phyloP scores from a whole-genome alignment of 2,329 filamentous ascomycete species.

The Akanthomyces muscarius region DNA sequence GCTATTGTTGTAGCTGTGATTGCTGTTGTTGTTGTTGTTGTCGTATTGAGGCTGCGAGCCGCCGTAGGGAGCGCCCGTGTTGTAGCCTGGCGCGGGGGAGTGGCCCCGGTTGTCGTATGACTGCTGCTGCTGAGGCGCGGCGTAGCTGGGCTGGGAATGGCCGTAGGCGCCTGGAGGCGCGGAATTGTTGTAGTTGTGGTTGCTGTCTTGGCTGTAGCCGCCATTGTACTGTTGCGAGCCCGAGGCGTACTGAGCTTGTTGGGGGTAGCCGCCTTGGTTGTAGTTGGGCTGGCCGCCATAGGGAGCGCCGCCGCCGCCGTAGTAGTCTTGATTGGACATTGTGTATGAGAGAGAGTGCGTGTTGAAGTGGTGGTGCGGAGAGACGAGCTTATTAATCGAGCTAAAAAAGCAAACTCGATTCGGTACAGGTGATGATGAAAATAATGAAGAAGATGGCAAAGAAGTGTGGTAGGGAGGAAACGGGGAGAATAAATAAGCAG shows the following conservation, averaged over 20 bases:
- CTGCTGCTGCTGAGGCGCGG: background rate
- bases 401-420: background rate
- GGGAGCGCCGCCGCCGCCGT: conserved; percentile 28
- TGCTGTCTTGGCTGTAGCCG: conserved; percentile 6
- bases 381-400: no score
- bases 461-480: background rate
- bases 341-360: background rate
- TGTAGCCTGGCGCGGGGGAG: conserved; percentile 22
- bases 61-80: conserved; percentile 29
- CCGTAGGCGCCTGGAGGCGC: conserved; percentile 3
- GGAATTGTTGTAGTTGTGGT: background rate
- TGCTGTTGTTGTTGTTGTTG: conserved; percentile 19
- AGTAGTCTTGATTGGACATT: conserved; percentile 39
- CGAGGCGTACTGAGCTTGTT: conserved; percentile 14
- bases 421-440: background rate
- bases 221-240: conserved; percentile 8
- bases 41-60: conserved; percentile 22
- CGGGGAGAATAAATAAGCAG: background rate
- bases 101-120: conserved; percentile 17
- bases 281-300: conserved; percentile 13
- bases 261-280: conserved; percentile 20
- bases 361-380: background rate
- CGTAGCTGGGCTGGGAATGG: conserved; percentile 16
- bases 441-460: background rate
- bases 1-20: conserved; percentile 22